These are phyloP conservation scores for Venturia asperata DNA, from an alignment of 2,329 filamentous ascomycete species.

Conservation along the genomic window DNA sequence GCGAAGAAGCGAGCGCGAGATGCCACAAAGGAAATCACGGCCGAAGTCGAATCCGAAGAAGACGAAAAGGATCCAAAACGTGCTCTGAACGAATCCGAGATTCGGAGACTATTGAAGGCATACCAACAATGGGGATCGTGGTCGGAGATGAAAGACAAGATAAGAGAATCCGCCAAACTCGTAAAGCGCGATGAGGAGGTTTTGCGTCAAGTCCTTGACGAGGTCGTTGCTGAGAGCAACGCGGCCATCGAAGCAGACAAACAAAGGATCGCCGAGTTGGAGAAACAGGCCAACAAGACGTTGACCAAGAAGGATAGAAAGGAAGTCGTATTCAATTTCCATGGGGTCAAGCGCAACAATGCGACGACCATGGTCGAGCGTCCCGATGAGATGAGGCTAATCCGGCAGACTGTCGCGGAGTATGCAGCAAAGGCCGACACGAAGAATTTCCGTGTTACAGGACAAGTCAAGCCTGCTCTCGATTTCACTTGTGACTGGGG, in stretches of 20 bases:
- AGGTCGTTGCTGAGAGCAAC: constrained; percentile 68
- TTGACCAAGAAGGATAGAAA: constrained; percentile 97
- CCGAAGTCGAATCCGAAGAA: constrained; percentile 45
- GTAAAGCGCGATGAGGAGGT: constrained; percentile 75
- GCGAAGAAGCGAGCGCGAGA: constrained; percentile 62
- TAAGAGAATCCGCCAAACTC: constrained; percentile 80
- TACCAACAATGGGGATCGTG: constrained; percentile 88
- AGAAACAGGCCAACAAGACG: constrained; percentile 66
- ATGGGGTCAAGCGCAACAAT: constrained; percentile 88
- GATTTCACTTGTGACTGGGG: constrained; percentile 85
- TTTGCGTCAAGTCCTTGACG: constrained; percentile 65
- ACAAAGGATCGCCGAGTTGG: constrained; percentile 53
- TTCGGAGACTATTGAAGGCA: constrained; percentile 80
- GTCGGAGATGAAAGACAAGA: constrained; percentile 71
- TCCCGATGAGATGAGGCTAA: constrained; percentile 77
- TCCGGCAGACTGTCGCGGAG: constrained; percentile 64
- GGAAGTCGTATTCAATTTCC: constrained; percentile 90
- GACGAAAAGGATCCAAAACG: constrained; percentile 68
- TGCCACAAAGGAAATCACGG: constrained; percentile 56
- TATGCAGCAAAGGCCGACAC: constrained; percentile 50
- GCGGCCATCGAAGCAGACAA: constrained; percentile 60
- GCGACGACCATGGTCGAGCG: constrained; percentile 91
- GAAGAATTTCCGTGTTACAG: constrained; percentile 74
- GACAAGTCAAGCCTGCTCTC: constrained; percentile 84
- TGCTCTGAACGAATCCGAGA: constrained; percentile 88